Evolutionary conservation across 1,284 basidiomycete genomes (phyloP).

Genomic region (Boletus mariae): DNA sequence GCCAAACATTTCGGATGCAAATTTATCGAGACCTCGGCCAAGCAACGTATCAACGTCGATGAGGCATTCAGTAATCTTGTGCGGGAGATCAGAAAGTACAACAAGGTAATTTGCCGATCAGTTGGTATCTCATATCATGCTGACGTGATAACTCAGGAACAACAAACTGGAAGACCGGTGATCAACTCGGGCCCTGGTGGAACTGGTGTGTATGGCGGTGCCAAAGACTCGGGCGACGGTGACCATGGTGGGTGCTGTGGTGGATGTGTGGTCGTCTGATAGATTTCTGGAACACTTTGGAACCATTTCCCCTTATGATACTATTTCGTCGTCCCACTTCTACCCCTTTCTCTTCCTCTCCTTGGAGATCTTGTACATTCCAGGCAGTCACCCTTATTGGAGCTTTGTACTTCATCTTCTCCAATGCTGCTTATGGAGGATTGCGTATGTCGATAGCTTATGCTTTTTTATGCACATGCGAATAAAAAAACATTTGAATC

Average conservation of each 20-base stretch:
- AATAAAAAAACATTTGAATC: not conserved
- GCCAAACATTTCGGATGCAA: slow-evolving; percentile 96
- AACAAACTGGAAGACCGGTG: slow-evolving; percentile 43
- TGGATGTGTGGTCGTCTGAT: slow-evolving; percentile 55
- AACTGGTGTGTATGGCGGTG: slow-evolving; percentile 32
- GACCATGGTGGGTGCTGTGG: slow-evolving; percentile 54
- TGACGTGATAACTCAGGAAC: slow-evolving; percentile 34
- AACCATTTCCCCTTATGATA: slow-evolving; percentile 5
- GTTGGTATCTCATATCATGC: slow-evolving; percentile 5
- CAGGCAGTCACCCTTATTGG: slow-evolving; percentile 5
- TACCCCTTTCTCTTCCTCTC: slow-evolving; percentile 13
- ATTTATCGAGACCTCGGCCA: slow-evolving; percentile 98
- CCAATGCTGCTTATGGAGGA: slow-evolving; percentile 5
- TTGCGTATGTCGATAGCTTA: slow-evolving; percentile 24
- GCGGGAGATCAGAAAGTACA: slow-evolving; percentile 94
- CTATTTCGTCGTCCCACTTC: slow-evolving; percentile 3
- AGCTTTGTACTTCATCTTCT: slow-evolving; percentile 2
- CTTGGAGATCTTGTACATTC: slow-evolving; percentile 14
- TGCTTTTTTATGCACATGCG: slow-evolving; percentile 9
- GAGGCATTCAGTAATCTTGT: slow-evolving; percentile 98
- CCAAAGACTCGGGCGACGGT: slow-evolving; percentile 35
- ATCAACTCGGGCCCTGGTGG: slow-evolving; percentile 29
- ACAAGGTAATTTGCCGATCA: slow-evolving; percentile 56
- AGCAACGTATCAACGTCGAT: slow-evolving; percentile 97
- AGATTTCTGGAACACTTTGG: slow-evolving; percentile 17